A percentile compares a stretch with the other conserved stretches of the same genome.
Evolutionary conservation across 257 asterid species (phyloP).

Genomic region (Plectranthus barbatus): DNA sequence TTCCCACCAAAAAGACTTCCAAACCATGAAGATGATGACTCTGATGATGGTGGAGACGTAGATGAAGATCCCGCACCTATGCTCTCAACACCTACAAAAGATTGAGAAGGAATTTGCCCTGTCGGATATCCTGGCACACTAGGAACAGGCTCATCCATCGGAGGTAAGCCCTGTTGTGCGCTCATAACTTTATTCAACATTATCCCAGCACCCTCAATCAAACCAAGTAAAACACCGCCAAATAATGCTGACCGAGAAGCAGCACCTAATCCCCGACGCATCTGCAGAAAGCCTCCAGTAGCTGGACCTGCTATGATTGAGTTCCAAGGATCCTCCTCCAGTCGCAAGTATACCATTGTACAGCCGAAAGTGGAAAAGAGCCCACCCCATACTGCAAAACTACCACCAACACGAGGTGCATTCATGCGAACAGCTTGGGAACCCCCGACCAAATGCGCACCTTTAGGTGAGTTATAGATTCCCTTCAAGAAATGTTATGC

Average conservation of each 20-base stretch:
- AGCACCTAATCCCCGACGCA: constrained; percentile 75
- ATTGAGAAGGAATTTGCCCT: constrained; percentile 65
- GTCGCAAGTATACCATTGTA: constrained; percentile 74
- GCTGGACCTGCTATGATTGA: constrained; percentile 91
- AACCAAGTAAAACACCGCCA: constrained; percentile 81
- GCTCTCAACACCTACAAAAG: constrained; percentile 42
- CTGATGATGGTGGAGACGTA: constrained; percentile 18
- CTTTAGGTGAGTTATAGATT: constrained; percentile 65
- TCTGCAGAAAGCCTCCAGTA: constrained; percentile 79
- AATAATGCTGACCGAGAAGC: constrained; percentile 66
- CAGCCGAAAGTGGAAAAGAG: constrained; percentile 89
- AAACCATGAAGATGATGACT: constrained; percentile 58
- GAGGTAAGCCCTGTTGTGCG: constrained; percentile 47
- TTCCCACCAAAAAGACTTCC: constrained; percentile 69
- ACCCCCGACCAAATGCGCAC: constrained; percentile 72
- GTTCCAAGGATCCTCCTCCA: constrained; percentile 92
- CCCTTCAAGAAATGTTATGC: constrained; percentile 88
- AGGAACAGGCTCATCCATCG: constrained; percentile 56
- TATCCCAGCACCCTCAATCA: constrained; percentile 86
- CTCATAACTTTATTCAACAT: constrained; percentile 60
- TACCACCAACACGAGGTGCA: constrained; percentile 91
- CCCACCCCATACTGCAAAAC: constrained; percentile 98
- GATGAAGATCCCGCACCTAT: constrained; percentile 26
- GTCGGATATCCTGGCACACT: constrained; percentile 37
- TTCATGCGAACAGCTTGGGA: constrained; percentile 90